A percentile compares a stretch with the other conserved stretches of the same genome.
phyloP scores from a whole-genome alignment of 139 green algal species.

The Chlorella sp. region DNA sequence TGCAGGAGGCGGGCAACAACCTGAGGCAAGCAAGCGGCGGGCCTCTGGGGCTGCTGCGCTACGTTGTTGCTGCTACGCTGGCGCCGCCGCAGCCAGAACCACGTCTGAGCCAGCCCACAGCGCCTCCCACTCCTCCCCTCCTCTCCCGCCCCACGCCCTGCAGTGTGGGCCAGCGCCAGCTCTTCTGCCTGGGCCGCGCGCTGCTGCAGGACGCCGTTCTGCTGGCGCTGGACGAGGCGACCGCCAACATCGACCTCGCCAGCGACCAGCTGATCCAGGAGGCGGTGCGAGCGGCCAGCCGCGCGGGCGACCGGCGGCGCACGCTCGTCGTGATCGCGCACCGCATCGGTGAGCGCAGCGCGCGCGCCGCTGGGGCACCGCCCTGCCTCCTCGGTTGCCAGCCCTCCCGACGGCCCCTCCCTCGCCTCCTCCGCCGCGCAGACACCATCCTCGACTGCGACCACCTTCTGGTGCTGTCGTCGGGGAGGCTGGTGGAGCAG shows the following conservation, averaged over 20 bases:
- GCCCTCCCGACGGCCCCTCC: not conserved
- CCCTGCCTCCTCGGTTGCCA: not conserved
- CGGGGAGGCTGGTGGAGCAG: conserved; percentile 71
- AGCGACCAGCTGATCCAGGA: conserved; percentile 83
- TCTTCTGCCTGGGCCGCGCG: conserved; percentile 86
- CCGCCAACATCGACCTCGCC: conserved; percentile 84
- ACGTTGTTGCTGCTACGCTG: too few relatives aligned
- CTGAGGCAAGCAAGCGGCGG: too few relatives aligned
- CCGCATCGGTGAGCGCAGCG: conserved; percentile 43
- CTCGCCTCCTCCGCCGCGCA: not conserved
- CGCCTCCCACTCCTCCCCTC: too few relatives aligned
- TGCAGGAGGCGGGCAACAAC: conserved; percentile 84
- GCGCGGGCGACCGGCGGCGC: conserved; percentile 24
- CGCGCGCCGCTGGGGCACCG: not conserved
- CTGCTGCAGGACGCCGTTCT: conserved; percentile 48
- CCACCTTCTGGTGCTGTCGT: conserved; percentile 74
- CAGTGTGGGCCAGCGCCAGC: conserved; percentile 85
- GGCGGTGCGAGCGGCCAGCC: conserved; percentile 14
- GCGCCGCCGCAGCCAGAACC: too few relatives aligned
- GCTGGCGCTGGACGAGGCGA: conserved; percentile 77
- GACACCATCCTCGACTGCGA: conserved; percentile 92
- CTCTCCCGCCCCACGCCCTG: too few relatives aligned
- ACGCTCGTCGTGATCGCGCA: conserved; percentile 81
- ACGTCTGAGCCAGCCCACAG: too few relatives aligned
- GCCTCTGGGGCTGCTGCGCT: too few relatives aligned